Conservation (phyloP, 768 basidiomycete species). For the Phylloporus arenicola region DNA sequence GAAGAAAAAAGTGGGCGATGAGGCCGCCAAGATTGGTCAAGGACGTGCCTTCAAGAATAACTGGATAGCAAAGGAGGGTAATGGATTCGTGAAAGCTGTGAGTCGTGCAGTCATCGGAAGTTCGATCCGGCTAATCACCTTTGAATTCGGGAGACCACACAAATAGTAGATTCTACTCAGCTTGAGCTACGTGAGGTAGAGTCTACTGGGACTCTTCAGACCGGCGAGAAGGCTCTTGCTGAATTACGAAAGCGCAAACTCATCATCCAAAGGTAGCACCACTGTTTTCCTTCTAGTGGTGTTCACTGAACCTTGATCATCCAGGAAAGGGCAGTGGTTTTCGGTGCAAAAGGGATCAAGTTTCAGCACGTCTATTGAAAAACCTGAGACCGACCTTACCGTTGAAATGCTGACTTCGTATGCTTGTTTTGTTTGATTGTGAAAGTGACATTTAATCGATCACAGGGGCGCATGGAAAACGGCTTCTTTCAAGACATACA, state of each 20-base stretch:
- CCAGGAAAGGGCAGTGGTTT: constrained; percentile 95
- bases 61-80: constrained; percentile 91
- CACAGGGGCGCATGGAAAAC: constrained; percentile 90
- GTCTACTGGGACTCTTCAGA: constrained; percentile 61
- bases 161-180: constrained; percentile 72
- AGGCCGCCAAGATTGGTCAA: constrained; percentile 90
- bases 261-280: constrained; percentile 64
- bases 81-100: constrained; percentile 81
- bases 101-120: constrained; percentile 26
- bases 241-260: constrained; percentile 93
- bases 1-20: constrained; percentile 75
- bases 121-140: background rate
- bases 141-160: constrained; percentile 42
- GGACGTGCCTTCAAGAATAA: constrained; percentile 94
- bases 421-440: constrained; percentile 18
- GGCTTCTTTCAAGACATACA: constrained; percentile 94
- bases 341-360: constrained; percentile 75
- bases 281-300: background rate
- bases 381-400: constrained; percentile 94
- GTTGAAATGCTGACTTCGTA: constrained; percentile 92
- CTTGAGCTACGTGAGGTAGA: constrained; percentile 69
- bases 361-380: constrained; percentile 87
- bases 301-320: constrained; percentile 1
- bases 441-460: background rate
- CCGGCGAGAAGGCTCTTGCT: constrained; percentile 76